These are phyloP conservation scores for Lodderomyces orthopsilosis DNA, from an alignment of 1,139 yeast species.

Conservation along the genomic window DNA sequence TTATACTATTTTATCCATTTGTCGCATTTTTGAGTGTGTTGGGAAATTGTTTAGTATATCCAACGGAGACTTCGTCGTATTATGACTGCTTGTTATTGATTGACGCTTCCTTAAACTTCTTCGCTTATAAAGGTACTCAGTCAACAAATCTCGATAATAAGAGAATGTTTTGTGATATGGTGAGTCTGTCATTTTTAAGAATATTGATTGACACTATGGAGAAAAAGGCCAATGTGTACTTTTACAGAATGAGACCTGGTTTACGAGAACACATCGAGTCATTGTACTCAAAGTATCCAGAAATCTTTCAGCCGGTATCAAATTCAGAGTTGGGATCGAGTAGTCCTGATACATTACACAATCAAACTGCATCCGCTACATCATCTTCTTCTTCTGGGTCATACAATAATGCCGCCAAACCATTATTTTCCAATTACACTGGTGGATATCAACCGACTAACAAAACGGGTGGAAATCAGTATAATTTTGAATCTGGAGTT, in stretches of 20 bases:
- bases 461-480: background rate
- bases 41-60: constrained; percentile 24
- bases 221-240: constrained; percentile 13
- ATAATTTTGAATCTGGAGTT: constrained; percentile 1
- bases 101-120: constrained; percentile 15
- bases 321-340: background rate
- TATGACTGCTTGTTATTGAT: constrained; percentile 16
- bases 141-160: constrained; percentile 16
- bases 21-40: constrained; percentile 32
- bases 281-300: constrained; percentile 20
- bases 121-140: constrained; percentile 6
- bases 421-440: background rate
- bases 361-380: background rate
- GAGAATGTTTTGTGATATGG: constrained; percentile 16
- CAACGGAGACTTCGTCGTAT: constrained; percentile 11
- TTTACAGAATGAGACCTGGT: constrained; percentile 14
- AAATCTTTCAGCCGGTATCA: constrained; percentile 10
- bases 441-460: background rate
- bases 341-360: background rate
- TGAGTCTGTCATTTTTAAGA: constrained; percentile 20
- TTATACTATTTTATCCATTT: constrained; percentile 32
- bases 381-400: background rate
- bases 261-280: constrained; percentile 19
- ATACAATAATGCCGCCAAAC: background rate
- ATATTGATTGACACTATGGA: constrained; percentile 18